A percentile compares a stretch with the other conserved stretches of the same genome.
Evolutionary conservation across 1,284 basidiomycete species (phyloP).

Genomic region (Leccinum fallax): DNA sequence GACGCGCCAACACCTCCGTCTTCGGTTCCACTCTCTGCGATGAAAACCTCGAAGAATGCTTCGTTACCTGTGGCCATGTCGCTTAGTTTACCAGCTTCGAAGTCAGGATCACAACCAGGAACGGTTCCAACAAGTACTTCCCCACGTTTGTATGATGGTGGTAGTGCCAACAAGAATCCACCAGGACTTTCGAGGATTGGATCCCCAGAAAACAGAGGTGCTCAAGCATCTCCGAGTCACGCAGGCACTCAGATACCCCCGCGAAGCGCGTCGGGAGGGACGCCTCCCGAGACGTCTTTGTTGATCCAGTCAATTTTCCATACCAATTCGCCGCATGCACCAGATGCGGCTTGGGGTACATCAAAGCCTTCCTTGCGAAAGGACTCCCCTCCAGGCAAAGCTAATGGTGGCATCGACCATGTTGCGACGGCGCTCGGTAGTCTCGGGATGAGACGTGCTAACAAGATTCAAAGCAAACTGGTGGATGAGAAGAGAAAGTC

Average conservation of each 20-base stretch:
- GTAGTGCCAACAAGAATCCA: slow-evolving; percentile 5
- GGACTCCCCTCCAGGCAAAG: slow-evolving; percentile 14
- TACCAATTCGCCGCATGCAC: slow-evolving; percentile 5
- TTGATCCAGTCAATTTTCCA: slow-evolving; percentile 22
- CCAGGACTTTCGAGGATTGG: slow-evolving; percentile 20
- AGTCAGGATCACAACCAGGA: slow-evolving; percentile 10
- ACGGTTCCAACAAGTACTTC: slow-evolving; percentile 13
- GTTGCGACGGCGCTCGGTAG: slow-evolving; percentile 30
- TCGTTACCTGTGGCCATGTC: slow-evolving; percentile 19
- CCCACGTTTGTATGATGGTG: slow-evolving; percentile 9
- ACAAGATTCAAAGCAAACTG: slow-evolving; percentile 23
- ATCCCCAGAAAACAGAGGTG: slow-evolving; percentile 18
- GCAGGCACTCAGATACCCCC: slow-evolving; percentile 5
- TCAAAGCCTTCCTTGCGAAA: slow-evolving; percentile 18
- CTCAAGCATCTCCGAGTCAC: slow-evolving; percentile 12
- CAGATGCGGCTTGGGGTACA: slow-evolving; percentile 18
- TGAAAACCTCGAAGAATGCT: slow-evolving; percentile 9
- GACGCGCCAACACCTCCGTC: slow-evolving; percentile 15
- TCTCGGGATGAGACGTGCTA: slow-evolving; percentile 34
- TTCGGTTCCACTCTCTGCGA: slow-evolving; percentile 8
- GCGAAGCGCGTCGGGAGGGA: slow-evolving; percentile 9
- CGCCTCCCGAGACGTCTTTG: slow-evolving; percentile 5
- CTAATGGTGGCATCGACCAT: slow-evolving; percentile 24
- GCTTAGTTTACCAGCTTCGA: slow-evolving; percentile 17
- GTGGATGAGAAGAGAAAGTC: slow-evolving; percentile 29